These are phyloP conservation scores for Hypoxylon sp. DNA, from an alignment of 2,329 filamentous ascomycete genomes.

Conservation along the genomic window DNA sequence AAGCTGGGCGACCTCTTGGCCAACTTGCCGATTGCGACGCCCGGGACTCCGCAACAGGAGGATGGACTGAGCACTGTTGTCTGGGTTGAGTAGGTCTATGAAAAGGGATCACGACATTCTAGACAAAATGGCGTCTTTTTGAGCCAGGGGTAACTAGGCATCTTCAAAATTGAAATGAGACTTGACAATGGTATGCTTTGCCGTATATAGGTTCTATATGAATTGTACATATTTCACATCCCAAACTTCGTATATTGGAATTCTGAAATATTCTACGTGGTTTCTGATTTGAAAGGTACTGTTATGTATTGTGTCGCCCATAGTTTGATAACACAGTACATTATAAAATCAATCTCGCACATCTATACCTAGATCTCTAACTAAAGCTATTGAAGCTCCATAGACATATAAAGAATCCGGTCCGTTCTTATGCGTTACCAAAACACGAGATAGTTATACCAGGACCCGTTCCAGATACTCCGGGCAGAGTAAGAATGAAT, in stretches of 20 bases:
- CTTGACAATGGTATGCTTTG: background rate
- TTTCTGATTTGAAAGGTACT: background rate
- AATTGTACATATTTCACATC: constrained; percentile 17
- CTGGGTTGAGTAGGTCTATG: constrained; percentile 60
- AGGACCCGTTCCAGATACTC: too few species aligned
- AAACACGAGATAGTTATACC: too few species aligned
- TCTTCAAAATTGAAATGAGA: background rate
- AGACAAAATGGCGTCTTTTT: constrained; percentile 3
- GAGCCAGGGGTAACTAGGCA: background rate
- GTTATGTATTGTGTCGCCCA: too few species aligned
- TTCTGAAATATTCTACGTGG: background rate
- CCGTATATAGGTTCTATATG: constrained; percentile 1
- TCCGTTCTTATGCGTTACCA: too few species aligned
- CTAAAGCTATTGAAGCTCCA: too few species aligned
- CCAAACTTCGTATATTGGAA: background rate
- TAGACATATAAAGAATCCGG: too few species aligned
- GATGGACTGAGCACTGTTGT: constrained; percentile 65
- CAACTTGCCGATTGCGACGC: constrained; percentile 58
- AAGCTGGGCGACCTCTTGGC: constrained; percentile 65
- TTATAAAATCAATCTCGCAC: too few species aligned
- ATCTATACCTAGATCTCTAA: too few species aligned
- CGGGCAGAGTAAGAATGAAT: too few species aligned
- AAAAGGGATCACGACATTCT: background rate
- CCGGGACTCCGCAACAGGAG: constrained; percentile 60
- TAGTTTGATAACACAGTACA: too few species aligned